Evolutionary conservation across 441 rosid genomes (phyloP).

Genomic region (Gossypium davidsonii): DNA sequence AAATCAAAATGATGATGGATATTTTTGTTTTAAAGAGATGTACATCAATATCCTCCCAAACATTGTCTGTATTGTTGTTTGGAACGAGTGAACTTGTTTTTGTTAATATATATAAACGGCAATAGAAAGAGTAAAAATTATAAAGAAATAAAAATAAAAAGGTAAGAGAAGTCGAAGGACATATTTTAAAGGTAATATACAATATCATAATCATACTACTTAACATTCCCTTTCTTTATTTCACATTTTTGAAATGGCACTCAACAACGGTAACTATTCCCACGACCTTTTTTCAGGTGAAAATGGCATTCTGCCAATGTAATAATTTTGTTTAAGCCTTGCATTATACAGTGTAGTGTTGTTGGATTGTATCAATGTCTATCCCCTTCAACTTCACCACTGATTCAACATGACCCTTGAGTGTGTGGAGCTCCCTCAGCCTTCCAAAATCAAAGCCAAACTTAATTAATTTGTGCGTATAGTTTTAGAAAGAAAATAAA

Average conservation of each 20-base stretch:
- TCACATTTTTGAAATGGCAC: neutral
- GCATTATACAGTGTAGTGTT: constrained; percentile 58
- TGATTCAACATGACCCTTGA: constrained; percentile 78
- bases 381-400: constrained; percentile 72
- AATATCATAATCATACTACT: no score
- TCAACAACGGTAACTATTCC: neutral
- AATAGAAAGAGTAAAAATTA: neutral
- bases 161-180: neutral
- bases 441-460: constrained; percentile 23
- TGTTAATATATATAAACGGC: neutral
- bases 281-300: neutral
- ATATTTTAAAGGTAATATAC: neutral
- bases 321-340: neutral
- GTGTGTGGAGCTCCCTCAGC: constrained; percentile 72
- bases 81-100: neutral
- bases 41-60: neutral
- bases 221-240: neutral
- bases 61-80: neutral
- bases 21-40: neutral
- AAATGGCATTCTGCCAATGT: neutral
- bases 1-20: neutral
- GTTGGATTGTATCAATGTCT: constrained; percentile 71
- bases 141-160: neutral
- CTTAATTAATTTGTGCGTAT: neutral
- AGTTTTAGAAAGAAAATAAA: neutral